Conservation (phyloP, 805 yeast genomes). For the Starmera amethionina region DNA sequence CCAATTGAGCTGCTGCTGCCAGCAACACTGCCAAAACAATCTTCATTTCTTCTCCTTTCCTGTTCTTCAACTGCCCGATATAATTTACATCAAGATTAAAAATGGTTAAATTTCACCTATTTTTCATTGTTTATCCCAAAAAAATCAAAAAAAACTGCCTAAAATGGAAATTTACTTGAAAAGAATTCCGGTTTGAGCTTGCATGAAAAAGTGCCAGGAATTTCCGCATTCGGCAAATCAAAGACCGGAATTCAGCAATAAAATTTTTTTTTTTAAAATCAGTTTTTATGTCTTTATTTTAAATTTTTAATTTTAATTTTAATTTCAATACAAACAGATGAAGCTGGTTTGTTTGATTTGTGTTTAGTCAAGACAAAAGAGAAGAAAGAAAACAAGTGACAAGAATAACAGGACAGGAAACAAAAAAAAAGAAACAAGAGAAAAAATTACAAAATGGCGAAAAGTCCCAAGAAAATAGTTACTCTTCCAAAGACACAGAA, state of each 20-base stretch:
- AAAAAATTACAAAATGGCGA: slow-evolving; percentile 14
- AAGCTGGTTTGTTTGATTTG: neutral
- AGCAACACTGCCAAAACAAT: no score
- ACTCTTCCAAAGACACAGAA: slow-evolving; percentile 15
- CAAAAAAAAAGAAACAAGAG: neutral
- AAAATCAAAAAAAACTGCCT: no score
- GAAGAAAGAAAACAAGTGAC: neutral
- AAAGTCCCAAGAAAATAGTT: slow-evolving; percentile 20
- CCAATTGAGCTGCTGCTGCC: neutral
- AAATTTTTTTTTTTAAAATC: neutral
- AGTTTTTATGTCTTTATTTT: neutral
- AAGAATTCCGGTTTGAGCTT: no score
- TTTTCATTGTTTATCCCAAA: no score
- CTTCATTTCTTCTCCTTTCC: no score
- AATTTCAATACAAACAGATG: neutral
- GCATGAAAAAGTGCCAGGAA: no score
- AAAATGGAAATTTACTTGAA: no score
- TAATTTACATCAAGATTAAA: no score
- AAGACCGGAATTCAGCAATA: no score
- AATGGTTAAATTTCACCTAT: no score
- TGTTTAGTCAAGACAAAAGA: neutral
- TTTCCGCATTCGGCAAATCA: no score
- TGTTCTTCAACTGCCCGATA: no score
- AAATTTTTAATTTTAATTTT: neutral
- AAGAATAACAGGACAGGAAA: neutral